Conservation (phyloP, 2,329 filamentous ascomycete genomes). For the Davidsoniella australis region DNA sequence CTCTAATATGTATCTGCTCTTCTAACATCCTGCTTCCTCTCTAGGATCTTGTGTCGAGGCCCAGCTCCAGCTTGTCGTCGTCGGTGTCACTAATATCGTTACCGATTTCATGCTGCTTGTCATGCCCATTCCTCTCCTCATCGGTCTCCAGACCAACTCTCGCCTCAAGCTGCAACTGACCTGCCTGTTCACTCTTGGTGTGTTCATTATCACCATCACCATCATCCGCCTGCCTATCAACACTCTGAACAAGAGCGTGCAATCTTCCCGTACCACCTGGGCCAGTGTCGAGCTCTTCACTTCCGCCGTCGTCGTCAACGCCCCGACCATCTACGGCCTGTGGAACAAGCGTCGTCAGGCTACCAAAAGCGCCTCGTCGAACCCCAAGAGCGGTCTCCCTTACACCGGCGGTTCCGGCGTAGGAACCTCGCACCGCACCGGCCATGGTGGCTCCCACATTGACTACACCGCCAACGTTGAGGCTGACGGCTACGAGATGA, state of each 20-base stretch:
- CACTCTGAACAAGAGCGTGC: constrained; percentile 19
- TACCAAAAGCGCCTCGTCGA: not conserved
- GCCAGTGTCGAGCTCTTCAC: constrained; percentile 23
- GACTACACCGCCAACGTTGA: constrained; percentile 10
- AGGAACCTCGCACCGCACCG: not conserved
- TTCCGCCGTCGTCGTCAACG: constrained; percentile 22
- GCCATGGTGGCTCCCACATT: not conserved
- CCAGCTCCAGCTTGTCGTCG: constrained; percentile 19
- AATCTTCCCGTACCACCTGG: constrained; percentile 23
- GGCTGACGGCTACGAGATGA: constrained; percentile 8
- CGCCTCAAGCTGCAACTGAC: constrained; percentile 19
- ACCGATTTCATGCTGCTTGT: constrained; percentile 11
- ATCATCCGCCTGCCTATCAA: constrained; percentile 24
- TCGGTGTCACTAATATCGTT: constrained; percentile 19
- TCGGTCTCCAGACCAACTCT: constrained; percentile 17
- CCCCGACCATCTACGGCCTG: constrained; percentile 21
- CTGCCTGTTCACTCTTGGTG: constrained; percentile 22
- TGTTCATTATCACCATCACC: constrained; percentile 24
- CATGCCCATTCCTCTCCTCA: constrained; percentile 8
- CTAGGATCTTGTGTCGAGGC: constrained; percentile 18
- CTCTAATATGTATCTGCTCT: not conserved
- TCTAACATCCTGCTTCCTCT: not conserved
- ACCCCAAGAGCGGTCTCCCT: not conserved
- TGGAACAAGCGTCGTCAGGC: constrained; percentile 17
- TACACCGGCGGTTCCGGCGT: not conserved